Evolutionary conservation across 768 basidiomycete species (phyloP).

Genomic region (Tricholoma sp.): DNA sequence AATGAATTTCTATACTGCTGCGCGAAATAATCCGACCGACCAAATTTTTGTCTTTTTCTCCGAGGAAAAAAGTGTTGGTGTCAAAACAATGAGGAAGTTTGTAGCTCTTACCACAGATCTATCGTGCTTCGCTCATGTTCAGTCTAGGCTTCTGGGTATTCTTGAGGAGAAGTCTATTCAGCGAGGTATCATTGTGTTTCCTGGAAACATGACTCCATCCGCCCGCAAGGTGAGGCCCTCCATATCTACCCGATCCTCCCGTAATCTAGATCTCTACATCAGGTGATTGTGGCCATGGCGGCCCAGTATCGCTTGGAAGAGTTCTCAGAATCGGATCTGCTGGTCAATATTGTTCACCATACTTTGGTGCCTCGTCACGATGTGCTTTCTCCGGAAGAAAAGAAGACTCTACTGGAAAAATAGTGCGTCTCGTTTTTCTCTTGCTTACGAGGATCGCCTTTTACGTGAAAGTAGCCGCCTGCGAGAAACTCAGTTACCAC

Average conservation of each 20-base stretch:
- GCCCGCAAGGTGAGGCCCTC: slow-evolving; percentile 74
- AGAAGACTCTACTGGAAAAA: slow-evolving; percentile 79
- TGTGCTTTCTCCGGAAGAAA: slow-evolving; percentile 80
- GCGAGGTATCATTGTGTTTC: slow-evolving; percentile 92
- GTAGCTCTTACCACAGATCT: slow-evolving; percentile 20
- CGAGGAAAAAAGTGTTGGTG: slow-evolving; percentile 93
- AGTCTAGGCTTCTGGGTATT: slow-evolving; percentile 75
- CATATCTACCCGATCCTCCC: slow-evolving; percentile 3
- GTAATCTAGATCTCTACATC: slow-evolving; percentile 8
- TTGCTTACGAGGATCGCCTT: slow-evolving; percentile 3
- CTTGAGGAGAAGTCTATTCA: slow-evolving; percentile 89
- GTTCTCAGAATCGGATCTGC: slow-evolving; percentile 92
- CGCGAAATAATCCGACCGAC: slow-evolving; percentile 56
- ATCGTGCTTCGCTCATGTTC: slow-evolving; percentile 5
- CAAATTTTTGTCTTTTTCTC: slow-evolving; percentile 94
- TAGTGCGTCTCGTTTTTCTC: slow-evolving; percentile 67
- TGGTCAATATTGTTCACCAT: slow-evolving; percentile 97
- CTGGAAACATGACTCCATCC: slow-evolving; percentile 94
- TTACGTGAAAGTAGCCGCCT: slow-evolving; percentile 61
- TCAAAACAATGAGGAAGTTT: slow-evolving; percentile 97
- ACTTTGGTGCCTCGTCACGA: slow-evolving; percentile 92
- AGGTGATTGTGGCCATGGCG: slow-evolving; percentile 94
- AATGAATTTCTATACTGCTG: slow-evolving; percentile 88
- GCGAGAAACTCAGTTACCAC: slow-evolving; percentile 96
- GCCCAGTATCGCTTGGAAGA: slow-evolving; percentile 86